Conservation (phyloP, 2,329 filamentous ascomycete genomes). For the Xylaria sp. region DNA sequence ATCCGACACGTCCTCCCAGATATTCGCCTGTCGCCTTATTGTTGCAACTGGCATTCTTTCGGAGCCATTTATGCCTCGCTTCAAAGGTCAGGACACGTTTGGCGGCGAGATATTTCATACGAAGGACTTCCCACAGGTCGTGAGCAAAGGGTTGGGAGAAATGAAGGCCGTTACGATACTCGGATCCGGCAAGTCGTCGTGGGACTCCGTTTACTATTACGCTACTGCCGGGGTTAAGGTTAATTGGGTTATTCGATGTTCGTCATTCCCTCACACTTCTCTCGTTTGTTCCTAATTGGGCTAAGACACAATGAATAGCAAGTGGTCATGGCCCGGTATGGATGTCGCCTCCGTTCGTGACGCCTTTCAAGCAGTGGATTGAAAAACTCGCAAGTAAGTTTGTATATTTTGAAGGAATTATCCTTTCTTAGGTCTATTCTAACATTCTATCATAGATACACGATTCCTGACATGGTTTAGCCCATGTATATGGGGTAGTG, state of each 20-base stretch:
- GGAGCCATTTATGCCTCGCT: constrained; percentile 63
- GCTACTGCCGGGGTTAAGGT: constrained; percentile 65
- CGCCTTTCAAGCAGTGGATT: constrained; percentile 60
- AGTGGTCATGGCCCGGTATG: constrained; percentile 65
- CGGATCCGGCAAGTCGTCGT: constrained; percentile 71
- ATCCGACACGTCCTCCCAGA: constrained; percentile 33
- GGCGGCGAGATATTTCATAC: constrained; percentile 67
- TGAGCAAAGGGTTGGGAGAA: constrained; percentile 51
- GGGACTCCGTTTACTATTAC: constrained; percentile 70
- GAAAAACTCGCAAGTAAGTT: constrained; percentile 60
- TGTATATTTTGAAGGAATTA: no score
- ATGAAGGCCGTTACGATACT: constrained; percentile 62
- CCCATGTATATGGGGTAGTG: constrained; percentile 77
- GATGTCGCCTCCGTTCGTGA: constrained; percentile 63
- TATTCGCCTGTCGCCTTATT: constrained; percentile 62
- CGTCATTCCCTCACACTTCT: background rate
- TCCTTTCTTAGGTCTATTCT: background rate
- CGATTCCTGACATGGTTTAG: constrained; percentile 79
- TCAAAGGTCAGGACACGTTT: constrained; percentile 63
- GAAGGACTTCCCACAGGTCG: constrained; percentile 57
- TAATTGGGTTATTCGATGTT: constrained; percentile 65
- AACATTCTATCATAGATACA: constrained; percentile 54
- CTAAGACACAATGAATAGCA: constrained; percentile 37
- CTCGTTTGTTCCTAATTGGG: no score
- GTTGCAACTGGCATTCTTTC: constrained; percentile 71